Evolutionary conservation across 768 basidiomycete genomes (phyloP).

Genomic region (Tricholoma sp.): DNA sequence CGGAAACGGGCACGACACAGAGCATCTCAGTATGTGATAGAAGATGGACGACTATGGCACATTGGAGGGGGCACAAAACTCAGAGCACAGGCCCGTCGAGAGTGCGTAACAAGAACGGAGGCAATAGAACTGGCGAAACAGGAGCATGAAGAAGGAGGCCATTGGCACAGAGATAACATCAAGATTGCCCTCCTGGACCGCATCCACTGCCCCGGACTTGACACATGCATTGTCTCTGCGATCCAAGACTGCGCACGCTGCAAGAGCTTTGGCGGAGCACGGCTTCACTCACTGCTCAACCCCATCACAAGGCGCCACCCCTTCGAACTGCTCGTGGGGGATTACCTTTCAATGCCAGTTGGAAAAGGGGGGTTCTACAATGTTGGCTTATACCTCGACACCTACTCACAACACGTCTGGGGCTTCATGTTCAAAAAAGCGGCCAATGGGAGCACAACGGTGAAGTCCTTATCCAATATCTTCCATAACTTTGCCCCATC

Average conservation of each 20-base stretch:
- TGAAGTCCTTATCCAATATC: too few species aligned
- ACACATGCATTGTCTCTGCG: neutral
- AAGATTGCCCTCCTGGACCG: neutral
- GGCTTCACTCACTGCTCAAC: too few species aligned
- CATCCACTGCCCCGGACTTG: neutral
- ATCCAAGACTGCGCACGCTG: too few species aligned
- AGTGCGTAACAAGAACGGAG: constrained; percentile 5
- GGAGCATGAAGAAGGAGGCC: neutral
- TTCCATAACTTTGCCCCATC: neutral
- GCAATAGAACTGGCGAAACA: neutral
- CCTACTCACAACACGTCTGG: constrained; percentile 24
- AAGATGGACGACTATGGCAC: neutral
- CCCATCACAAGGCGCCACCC: too few species aligned
- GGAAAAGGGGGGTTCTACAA: constrained; percentile 22
- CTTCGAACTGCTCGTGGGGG: too few species aligned
- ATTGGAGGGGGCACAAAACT: neutral
- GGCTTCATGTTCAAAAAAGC: constrained; percentile 19
- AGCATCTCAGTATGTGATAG: constrained; percentile 4
- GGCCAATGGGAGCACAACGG: neutral
- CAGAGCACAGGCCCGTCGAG: neutral
- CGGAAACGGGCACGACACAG: neutral
- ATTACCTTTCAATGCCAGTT: neutral
- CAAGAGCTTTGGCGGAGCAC: too few species aligned
- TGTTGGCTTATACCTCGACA: constrained; percentile 18
- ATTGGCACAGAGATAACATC: neutral